Evolutionary conservation across 1,284 basidiomycete genomes (phyloP).

Genomic region (Ceratobasidium sp.): DNA sequence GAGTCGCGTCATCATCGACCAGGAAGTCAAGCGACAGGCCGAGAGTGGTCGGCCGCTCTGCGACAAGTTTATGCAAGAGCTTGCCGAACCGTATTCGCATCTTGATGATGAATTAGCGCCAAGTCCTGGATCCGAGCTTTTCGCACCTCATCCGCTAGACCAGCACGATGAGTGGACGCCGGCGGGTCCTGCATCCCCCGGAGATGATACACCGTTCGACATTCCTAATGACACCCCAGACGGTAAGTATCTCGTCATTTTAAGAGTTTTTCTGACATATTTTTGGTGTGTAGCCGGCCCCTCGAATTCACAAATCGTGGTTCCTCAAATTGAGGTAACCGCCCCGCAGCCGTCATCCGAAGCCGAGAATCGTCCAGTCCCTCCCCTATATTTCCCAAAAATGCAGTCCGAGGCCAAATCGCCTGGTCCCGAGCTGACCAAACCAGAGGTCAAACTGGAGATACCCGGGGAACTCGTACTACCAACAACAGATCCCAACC

Average conservation of each 20-base stretch:
- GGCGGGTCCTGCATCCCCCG: background rate
- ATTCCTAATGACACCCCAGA: background rate
- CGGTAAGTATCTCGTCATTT: background rate
- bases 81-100: background rate
- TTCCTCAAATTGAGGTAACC: background rate
- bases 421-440: background rate
- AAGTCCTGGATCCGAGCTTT: too few species aligned
- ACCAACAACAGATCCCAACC: background rate
- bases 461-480: background rate
- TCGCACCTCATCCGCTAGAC: too few species aligned
- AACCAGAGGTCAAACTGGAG: background rate
- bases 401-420: background rate
- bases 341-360: conserved; percentile 3
- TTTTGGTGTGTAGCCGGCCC: background rate
- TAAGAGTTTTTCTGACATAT: background rate
- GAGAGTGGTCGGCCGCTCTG: background rate
- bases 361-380: too few species aligned
- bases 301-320: background rate
- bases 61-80: background rate
- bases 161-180: background rate
- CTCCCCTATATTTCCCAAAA: background rate
- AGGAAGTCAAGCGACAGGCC: background rate
- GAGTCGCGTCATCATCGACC: background rate
- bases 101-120: background rate
- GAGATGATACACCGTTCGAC: too few species aligned